Evolutionary conservation across 2,329 filamentous ascomycete species (phyloP), one percentile per base, ranked within the genome.

Genomic region (Exophiala sp.): DNA sequence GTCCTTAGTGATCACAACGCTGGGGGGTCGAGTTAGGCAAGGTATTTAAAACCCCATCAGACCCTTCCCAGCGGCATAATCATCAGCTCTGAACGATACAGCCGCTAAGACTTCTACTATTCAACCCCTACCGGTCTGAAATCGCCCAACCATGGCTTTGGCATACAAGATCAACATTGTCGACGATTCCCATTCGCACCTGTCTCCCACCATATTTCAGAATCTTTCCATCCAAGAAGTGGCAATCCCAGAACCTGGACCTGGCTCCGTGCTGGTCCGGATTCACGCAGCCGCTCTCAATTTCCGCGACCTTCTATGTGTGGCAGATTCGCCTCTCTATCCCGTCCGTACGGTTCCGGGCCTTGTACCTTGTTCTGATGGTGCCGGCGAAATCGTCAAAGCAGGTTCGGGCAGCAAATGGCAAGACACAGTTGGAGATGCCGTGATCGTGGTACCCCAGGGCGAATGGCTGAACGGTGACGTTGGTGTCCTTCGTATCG

Each of bases 251-350:
- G 43, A 46, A 36, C 43, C 43, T 35, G 43, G 43, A 5, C 29
- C 43, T 16, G 24, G 43, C 21, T 46, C 32, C 7, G 63, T 81
- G 3, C 76, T 91, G 34, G 82, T 91, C 62, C 87, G 85, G 69
- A 75, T 79, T 1, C 62, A 72, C 7, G 75, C 71, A 6, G 76
- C 72, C 1, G 74, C 73, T 12, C 64, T 79, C 50, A 79, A 79
- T 55, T 78, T 77, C 54, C 70, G 77, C 18, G 77, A 79, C 32
- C 58, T 78, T n/a, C 16, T 48, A 7, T 18, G n/a, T n/a, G 10
- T 48, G 3, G 46, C 46, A 10, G 18, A 40, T 18, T 48, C 46
- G 34, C 46, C 46, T 11, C 16, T 39, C 33, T 48, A 48, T n/a
- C 46, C 36, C 11, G 24, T 48, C 33, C 33, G 33, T 35, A 48